Conservation (phyloP, 108 stramenopile genomes). For the Poteriospumella lacustris region DNA sequence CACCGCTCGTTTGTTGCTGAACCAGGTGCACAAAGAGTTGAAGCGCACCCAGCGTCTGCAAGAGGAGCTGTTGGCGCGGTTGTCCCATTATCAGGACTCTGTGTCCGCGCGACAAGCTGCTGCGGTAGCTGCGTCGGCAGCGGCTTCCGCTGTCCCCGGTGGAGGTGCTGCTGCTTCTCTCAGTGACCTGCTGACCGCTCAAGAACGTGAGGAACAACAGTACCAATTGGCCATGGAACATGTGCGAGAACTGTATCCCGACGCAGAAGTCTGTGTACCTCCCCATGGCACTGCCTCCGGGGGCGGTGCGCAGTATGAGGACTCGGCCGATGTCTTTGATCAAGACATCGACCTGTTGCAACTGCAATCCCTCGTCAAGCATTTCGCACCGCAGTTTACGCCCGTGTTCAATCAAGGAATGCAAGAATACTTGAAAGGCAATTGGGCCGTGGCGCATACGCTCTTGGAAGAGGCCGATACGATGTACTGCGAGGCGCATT, state of each 20-base stretch:
- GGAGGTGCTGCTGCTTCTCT: no score
- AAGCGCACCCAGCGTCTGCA: not conserved
- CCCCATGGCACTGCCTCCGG: not conserved
- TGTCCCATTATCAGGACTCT: no score
- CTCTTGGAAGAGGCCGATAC: constrained; percentile 63
- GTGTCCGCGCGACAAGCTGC: no score
- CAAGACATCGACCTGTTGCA: not conserved
- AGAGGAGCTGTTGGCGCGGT: not conserved
- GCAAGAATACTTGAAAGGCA: constrained; percentile 60
- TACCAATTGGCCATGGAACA: not conserved
- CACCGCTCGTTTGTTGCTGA: not conserved
- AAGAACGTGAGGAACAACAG: not conserved
- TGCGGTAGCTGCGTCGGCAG: no score
- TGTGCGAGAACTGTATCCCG: not conserved
- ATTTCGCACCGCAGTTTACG: not conserved
- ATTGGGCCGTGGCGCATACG: constrained; percentile 64
- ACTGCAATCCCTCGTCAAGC: not conserved
- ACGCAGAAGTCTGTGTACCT: not conserved
- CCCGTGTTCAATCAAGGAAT: constrained; percentile 59
- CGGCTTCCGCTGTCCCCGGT: no score
- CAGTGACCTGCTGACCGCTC: not conserved
- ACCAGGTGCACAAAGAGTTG: not conserved
- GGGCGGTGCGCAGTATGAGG: no score
- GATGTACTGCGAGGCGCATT: constrained; percentile 61
- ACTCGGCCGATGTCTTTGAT: not conserved